Conservation (phyloP, 2,329 filamentous ascomycete species). For the Aureobasidium melanogenum region DNA sequence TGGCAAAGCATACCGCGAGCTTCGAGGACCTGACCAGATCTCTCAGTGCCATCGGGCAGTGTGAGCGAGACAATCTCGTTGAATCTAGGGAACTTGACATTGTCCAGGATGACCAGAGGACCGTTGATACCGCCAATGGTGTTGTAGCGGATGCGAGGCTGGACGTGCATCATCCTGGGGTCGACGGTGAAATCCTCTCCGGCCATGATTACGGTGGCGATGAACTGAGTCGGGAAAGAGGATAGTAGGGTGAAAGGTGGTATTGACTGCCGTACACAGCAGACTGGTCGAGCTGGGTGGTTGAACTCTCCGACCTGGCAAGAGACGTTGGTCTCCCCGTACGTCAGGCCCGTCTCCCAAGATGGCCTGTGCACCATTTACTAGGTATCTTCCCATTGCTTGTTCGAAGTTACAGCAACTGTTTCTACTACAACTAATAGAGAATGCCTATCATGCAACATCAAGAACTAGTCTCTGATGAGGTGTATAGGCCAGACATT, state of each 20-base stretch:
- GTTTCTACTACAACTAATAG: neutral
- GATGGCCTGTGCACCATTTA: neutral
- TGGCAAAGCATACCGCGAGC: conserved; percentile 64
- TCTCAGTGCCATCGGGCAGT: conserved; percentile 85
- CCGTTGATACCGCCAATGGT: conserved; percentile 97
- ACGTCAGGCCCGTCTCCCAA: neutral
- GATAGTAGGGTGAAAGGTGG: too few species aligned
- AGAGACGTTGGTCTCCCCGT: neutral
- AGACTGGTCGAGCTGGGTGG: neutral
- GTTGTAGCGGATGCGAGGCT: conserved; percentile 83
- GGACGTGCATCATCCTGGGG: conserved; percentile 48
- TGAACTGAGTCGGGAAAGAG: too few species aligned
- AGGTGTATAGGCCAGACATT: too few species aligned
- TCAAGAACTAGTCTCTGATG: too few species aligned
- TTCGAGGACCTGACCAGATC: conserved; percentile 93
- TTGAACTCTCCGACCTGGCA: neutral
- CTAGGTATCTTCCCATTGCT: neutral
- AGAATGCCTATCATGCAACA: neutral
- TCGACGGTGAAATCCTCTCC: conserved; percentile 29
- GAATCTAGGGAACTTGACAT: conserved; percentile 96
- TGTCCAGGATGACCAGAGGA: conserved; percentile 92
- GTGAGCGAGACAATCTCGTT: conserved; percentile 98
- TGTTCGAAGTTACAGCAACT: neutral
- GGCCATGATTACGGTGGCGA: conserved; percentile 17
- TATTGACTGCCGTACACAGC: neutral